phyloP scores from a whole-genome alignment of 2,329 filamentous ascomycete genomes.

The Stenocarpella maydis region DNA sequence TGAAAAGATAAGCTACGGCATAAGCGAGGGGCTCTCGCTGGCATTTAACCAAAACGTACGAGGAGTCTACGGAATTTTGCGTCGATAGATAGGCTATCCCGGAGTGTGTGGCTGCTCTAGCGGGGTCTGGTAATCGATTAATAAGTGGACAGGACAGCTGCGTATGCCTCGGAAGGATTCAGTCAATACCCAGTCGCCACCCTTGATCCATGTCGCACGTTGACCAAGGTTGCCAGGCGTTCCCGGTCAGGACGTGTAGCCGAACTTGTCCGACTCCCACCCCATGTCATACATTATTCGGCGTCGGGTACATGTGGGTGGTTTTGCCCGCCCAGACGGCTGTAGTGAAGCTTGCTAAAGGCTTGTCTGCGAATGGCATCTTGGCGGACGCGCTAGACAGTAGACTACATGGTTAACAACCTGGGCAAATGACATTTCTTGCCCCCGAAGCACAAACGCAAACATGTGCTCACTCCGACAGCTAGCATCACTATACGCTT shows the following conservation, averaged over 20 bases:
- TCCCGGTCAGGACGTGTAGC: not conserved
- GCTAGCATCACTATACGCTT: not conserved
- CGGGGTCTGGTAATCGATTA: not conserved
- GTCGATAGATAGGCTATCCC: not conserved
- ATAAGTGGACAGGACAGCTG: not conserved
- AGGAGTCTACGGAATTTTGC: not conserved
- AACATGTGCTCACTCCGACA: not conserved
- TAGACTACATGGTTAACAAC: too few species aligned
- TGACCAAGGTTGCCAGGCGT: not conserved
- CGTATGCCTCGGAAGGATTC: slow-evolving; percentile 1
- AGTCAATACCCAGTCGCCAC: not conserved
- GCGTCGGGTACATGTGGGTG: slow-evolving; percentile 1
- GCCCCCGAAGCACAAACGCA: not conserved
- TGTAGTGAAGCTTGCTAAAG: slow-evolving; percentile 14
- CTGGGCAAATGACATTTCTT: not conserved
- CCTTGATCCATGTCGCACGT: not conserved
- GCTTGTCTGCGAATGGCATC: slow-evolving; percentile 19
- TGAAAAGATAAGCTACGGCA: slow-evolving; percentile 7
- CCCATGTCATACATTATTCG: too few species aligned
- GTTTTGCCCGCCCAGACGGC: not conserved
- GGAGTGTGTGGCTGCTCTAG: slow-evolving; percentile 4
- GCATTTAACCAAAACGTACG: not conserved
- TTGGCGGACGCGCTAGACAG: slow-evolving; percentile 15
- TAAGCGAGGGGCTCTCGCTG: slow-evolving; percentile 16
- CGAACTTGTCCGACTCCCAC: not conserved